These are phyloP conservation scores for Skeletonema grethae DNA, from an alignment of 108 stramenopile genomes.

Conservation along the genomic window DNA sequence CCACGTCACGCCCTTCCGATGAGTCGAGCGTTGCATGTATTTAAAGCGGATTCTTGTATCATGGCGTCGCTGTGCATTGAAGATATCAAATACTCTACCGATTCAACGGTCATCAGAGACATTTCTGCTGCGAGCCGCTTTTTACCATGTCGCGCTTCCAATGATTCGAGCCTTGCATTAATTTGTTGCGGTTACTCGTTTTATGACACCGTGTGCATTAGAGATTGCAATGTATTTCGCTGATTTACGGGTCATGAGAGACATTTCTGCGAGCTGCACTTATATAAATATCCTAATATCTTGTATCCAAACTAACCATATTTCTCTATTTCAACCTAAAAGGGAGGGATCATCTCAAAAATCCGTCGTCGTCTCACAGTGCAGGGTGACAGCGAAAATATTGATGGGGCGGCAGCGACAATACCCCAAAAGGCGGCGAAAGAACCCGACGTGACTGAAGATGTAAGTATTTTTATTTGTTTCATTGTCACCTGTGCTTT, in stretches of 20 bases:
- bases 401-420: slow-evolving; percentile 60
- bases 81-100: too few species aligned
- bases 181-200: background rate
- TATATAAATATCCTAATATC: too few species aligned
- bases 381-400: slow-evolving; percentile 70
- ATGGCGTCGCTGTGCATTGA: background rate
- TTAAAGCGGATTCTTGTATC: background rate
- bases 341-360: slow-evolving; percentile 59
- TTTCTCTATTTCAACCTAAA: slow-evolving; percentile 1
- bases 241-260: too few species aligned
- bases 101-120: too few species aligned
- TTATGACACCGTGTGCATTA: too few species aligned
- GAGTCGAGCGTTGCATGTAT: background rate
- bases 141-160: too few species aligned
- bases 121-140: too few species aligned
- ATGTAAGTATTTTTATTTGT: slow-evolving; percentile 14
- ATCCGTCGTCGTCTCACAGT: slow-evolving; percentile 92
- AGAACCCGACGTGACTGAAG: slow-evolving; percentile 21
- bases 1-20: background rate
- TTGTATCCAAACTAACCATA: background rate
- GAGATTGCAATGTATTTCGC: too few species aligned
- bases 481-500: background rate
- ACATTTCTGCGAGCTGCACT: background rate
- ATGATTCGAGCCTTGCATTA: background rate
- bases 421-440: slow-evolving; percentile 11